These are phyloP conservation scores for Diaporthe vaccinii DNA, from an alignment of 2,329 filamentous ascomycete species.

Conservation along the genomic window DNA sequence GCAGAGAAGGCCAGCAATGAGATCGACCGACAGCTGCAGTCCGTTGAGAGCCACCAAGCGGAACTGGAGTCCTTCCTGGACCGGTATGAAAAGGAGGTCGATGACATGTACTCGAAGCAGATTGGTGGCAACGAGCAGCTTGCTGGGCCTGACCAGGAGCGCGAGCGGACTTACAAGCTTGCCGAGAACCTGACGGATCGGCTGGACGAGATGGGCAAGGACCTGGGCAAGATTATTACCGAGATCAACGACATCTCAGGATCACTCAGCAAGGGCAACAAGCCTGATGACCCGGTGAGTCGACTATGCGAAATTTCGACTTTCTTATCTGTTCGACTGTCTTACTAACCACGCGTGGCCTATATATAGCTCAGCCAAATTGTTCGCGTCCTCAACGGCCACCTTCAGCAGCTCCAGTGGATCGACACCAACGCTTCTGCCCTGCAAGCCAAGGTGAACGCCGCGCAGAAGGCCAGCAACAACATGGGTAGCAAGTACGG, in stretches of 20 bases:
- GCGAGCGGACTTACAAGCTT: slow-evolving; percentile 95
- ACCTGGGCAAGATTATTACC: slow-evolving; percentile 95
- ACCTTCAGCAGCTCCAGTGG: slow-evolving; percentile 91
- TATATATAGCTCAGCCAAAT: slow-evolving; percentile 88
- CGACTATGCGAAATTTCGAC: slow-evolving; percentile 37
- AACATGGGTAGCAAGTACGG: slow-evolving; percentile 70
- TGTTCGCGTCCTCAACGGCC: slow-evolving; percentile 92
- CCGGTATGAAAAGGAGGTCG: slow-evolving; percentile 91
- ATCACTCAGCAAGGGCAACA: slow-evolving; percentile 88
- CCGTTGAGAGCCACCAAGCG: slow-evolving; percentile 92
- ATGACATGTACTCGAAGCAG: slow-evolving; percentile 86
- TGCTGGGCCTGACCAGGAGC: slow-evolving; percentile 92
- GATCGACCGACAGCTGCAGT: slow-evolving; percentile 90
- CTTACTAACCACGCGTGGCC: slow-evolving; percentile 44
- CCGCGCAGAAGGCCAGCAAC: slow-evolving; percentile 84
- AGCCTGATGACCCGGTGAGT: slow-evolving; percentile 88
- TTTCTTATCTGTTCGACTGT: neutral
- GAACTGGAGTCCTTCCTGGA: slow-evolving; percentile 91
- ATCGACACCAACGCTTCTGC: slow-evolving; percentile 89
- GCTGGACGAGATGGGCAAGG: slow-evolving; percentile 93
- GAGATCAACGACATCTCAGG: slow-evolving; percentile 97
- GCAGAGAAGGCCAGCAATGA: slow-evolving; percentile 93
- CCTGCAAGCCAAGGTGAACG: slow-evolving; percentile 84
- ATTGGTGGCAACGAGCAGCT: slow-evolving; percentile 81
- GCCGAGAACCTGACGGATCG: slow-evolving; percentile 93